Evolutionary conservation across 2,329 filamentous ascomycete genomes (phyloP).

Genomic region (Penicillium sp.): DNA sequence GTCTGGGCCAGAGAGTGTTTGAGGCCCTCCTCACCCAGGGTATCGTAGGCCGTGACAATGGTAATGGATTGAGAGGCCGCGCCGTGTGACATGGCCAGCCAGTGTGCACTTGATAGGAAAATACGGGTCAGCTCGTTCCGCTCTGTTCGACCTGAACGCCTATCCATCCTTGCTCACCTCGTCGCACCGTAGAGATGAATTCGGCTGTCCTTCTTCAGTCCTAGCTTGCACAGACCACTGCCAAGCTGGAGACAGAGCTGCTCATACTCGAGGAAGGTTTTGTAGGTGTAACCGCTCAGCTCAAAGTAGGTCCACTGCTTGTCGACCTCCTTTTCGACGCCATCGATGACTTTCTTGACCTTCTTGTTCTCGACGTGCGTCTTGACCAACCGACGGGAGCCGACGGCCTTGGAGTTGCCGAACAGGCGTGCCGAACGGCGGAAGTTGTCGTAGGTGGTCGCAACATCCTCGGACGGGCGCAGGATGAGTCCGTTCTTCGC

Average conservation of each 20-base stretch:
- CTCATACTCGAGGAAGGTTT: constrained; percentile 77
- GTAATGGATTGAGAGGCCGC: constrained; percentile 79
- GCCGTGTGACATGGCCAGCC: constrained; percentile 78
- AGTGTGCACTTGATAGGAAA: too few species aligned
- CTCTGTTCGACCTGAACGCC: constrained; percentile 17
- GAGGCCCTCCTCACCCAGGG: constrained; percentile 78
- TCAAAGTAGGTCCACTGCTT: constrained; percentile 93
- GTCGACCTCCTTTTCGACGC: constrained; percentile 72
- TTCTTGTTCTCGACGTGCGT: constrained; percentile 83
- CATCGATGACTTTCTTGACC: constrained; percentile 83
- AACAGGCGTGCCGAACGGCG: constrained; percentile 63
- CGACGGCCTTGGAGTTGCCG: constrained; percentile 64
- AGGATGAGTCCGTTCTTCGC: constrained; percentile 68
- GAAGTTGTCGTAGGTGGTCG: constrained; percentile 77
- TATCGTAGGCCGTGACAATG: constrained; percentile 94
- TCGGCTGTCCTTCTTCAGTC: constrained; percentile 63
- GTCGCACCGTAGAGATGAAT: constrained; percentile 84
- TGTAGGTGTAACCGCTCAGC: constrained; percentile 71
- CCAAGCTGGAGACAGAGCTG: constrained; percentile 66
- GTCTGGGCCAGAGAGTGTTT: constrained; percentile 84
- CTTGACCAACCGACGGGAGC: constrained; percentile 69
- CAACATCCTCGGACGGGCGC: constrained; percentile 65
- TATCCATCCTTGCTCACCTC: constrained; percentile 51
- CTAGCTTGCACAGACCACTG: constrained; percentile 70
- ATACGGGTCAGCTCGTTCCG: too few species aligned